phyloP scores from a whole-genome alignment of 176 grass and related monocot species.

The Rhynchospora tenuis region DNA sequence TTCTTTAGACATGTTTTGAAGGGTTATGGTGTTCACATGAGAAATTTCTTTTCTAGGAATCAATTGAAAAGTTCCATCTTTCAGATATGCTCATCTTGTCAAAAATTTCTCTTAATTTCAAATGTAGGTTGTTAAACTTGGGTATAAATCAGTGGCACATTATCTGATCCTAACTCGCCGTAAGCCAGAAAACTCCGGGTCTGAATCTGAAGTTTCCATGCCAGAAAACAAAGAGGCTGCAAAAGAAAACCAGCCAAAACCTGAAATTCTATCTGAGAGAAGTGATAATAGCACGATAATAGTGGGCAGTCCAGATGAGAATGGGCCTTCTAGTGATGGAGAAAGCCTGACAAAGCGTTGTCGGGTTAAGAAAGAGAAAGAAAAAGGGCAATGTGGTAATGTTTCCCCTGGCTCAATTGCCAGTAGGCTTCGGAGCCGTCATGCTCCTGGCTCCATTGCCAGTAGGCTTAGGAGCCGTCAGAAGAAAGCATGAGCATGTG shows the following conservation, averaged over 20 bases:
- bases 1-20: neutral
- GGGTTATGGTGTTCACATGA: neutral
- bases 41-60: neutral
- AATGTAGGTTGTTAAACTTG: slow-evolving; percentile 49
- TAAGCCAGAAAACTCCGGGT: slow-evolving; percentile 11
- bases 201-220: slow-evolving; percentile 7
- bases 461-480: neutral
- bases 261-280: neutral
- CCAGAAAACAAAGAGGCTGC: neutral
- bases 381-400: neutral
- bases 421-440: neutral
- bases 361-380: neutral
- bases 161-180: slow-evolving; percentile 64
- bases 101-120: neutral
- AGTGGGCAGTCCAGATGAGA: neutral
- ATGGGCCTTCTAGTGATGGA: neutral
- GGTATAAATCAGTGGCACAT: slow-evolving; percentile 89
- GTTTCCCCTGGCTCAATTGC: neutral
- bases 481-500: slow-evolving; percentile 11
- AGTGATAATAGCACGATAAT: neutral
- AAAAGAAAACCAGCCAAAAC: slow-evolving; percentile 1
- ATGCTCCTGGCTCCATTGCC: slow-evolving; percentile 1
- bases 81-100: too few species aligned
- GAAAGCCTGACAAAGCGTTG: neutral
- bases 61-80: neutral